Conservation (phyloP, 2,329 filamentous ascomycete species). For the Onygena corvina region DNA sequence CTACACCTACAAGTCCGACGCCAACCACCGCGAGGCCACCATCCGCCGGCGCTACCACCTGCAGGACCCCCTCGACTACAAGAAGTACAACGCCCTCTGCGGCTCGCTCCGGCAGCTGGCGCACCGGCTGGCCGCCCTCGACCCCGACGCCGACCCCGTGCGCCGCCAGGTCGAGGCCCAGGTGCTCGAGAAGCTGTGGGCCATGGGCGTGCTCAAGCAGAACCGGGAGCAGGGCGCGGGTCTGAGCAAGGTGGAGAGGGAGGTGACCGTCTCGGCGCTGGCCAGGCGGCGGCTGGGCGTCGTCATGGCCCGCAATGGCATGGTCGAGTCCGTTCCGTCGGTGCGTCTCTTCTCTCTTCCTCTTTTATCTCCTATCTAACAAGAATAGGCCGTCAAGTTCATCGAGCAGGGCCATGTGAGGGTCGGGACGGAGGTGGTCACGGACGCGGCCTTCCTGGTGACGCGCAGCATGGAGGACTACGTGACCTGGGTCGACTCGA, state of each 20-base stretch:
- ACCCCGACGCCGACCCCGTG: constrained; percentile 62
- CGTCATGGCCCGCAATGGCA: constrained; percentile 77
- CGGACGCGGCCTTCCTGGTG: constrained; percentile 79
- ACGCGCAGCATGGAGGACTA: constrained; percentile 89
- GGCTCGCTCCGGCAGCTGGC: constrained; percentile 81
- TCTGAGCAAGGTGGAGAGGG: constrained; percentile 62
- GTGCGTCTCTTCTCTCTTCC: constrained; percentile 32
- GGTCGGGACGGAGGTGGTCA: constrained; percentile 80
- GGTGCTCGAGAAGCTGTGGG: constrained; percentile 79
- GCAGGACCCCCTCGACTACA: constrained; percentile 78
- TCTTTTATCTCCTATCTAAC: constrained; percentile 11
- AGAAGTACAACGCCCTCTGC: constrained; percentile 53
- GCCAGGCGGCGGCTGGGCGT: constrained; percentile 73
- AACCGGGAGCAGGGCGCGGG: constrained; percentile 65
- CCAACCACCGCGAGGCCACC: constrained; percentile 67
- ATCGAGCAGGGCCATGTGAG: constrained; percentile 91
- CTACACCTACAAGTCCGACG: constrained; percentile 82
- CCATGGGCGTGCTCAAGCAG: constrained; percentile 72
- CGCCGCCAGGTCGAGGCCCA: constrained; percentile 76
- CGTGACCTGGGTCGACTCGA: constrained; percentile 88
- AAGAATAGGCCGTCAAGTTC: constrained; percentile 48
- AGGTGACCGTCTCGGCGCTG: constrained; percentile 79
- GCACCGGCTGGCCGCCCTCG: constrained; percentile 70
- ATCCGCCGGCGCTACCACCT: constrained; percentile 82
- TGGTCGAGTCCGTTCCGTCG: constrained; percentile 82